Base-by-base conservation (phyloP, 805 yeast species). In the Groenewaldozyma tartarivorans region DNA sequence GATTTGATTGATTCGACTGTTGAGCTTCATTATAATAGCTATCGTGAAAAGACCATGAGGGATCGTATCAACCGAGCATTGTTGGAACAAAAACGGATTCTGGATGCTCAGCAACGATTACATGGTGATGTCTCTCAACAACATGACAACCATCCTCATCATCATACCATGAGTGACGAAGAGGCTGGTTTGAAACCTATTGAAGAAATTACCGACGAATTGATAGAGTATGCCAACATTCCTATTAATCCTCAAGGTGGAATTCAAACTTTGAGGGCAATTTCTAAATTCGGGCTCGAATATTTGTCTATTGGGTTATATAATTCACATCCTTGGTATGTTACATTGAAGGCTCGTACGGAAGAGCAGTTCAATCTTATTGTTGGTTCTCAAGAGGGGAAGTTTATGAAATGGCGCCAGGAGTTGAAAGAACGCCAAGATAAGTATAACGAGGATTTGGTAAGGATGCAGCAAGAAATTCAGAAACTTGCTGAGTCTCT, bases 381-480 rank as follows among this genome's bases (percentile, higher is more conserved):
- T 62, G 75, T 84, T 39, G 79, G 81, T 63, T 86, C 85, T 43
- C 95, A 87, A 65, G 94, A 85, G 61, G 88, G 81, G 55, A 75
- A 94, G 63, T 86, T 87, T 57, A 80, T 86, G 67, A 90, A 83
- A 64, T 87, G 95, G 95, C 87, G 81, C 60, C 77, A 80, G 49
- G 86, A 85, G 61, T 83, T 87, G 24, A 39, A 37, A 20, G 26
- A 35, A 17, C 43, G 39, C 27, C 52, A 47, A 36, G 46, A 47
- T 18, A 44, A 42, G 36, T 41, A 39, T 21, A 47, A 48, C 20
- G 46, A 43, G 7, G 55, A 50, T n/a, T 30, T 47, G 33, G 34
- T 5, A 5, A 26, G 7, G 18, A 11, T 27, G 11, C 33, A 24
- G 11, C 21, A 19, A 11, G 45, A 38, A 18, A 22, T 32, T 20